Conservation (phyloP, 2,329 filamentous ascomycete species). For the Tolypocladium tundrense region DNA sequence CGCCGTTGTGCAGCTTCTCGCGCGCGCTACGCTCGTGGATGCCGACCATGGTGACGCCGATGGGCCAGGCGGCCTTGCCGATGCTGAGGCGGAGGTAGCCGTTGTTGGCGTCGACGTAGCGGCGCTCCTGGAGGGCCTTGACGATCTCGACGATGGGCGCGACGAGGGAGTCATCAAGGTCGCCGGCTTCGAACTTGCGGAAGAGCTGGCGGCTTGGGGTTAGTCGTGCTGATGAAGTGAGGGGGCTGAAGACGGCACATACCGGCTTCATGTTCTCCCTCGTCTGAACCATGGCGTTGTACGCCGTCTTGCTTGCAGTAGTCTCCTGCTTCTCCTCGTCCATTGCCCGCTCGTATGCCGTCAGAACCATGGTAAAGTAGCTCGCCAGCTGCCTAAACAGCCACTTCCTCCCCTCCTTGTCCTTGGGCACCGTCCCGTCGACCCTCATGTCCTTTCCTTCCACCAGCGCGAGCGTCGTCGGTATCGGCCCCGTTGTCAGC, state of each 20-base stretch:
- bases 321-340: constrained; percentile 54
- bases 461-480: constrained; percentile 70
- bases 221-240: neutral
- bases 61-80: constrained; percentile 95
- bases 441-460: constrained; percentile 87
- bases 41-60: constrained; percentile 98
- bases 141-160: constrained; percentile 86
- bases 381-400: constrained; percentile 82
- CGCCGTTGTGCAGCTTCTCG: constrained; percentile 85
- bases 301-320: constrained; percentile 70
- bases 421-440: constrained; percentile 47
- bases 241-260: constrained; percentile 2
- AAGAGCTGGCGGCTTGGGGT: constrained; percentile 47
- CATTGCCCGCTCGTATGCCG: constrained; percentile 75
- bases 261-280: constrained; percentile 76
- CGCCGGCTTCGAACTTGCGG: constrained; percentile 73
- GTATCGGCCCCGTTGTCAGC: constrained; percentile 68
- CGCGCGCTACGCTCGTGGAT: constrained; percentile 94
- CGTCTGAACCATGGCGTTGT: constrained; percentile 77
- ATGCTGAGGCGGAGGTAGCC: constrained; percentile 89
- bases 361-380: constrained; percentile 94
- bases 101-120: constrained; percentile 95
- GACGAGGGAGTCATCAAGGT: constrained; percentile 69
- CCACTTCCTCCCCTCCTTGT: constrained; percentile 55
- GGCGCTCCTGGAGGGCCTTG: constrained; percentile 74